phyloP scores from a whole-genome alignment of 2,329 filamentous ascomycete species.

The Lachnellula suecica region DNA sequence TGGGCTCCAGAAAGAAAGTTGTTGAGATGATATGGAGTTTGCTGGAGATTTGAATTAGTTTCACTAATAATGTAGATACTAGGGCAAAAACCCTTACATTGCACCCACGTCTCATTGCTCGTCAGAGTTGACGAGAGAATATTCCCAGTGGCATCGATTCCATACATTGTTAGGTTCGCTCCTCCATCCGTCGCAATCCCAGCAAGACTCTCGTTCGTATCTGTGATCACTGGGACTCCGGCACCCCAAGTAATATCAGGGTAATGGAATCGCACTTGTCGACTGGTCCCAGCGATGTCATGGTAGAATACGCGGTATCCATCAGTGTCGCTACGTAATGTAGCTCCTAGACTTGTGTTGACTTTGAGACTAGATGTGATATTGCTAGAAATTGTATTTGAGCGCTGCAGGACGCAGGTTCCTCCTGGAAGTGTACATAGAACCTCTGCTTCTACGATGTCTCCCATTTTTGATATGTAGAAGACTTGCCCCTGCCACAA shows the following conservation, averaged over 20 bases:
- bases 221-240: neutral
- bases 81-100: too few relatives aligned
- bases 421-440: neutral
- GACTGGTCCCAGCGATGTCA: neutral
- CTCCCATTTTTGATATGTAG: neutral
- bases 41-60: neutral
- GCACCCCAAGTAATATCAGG: constrained; percentile 1
- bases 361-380: neutral
- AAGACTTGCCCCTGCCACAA: neutral
- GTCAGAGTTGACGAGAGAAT: neutral
- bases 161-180: neutral
- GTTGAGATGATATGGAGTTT: neutral
- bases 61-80: too few relatives aligned
- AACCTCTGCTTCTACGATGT: neutral
- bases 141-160: neutral
- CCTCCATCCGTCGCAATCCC: neutral
- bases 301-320: constrained; percentile 2
- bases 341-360: neutral
- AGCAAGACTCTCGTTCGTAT: neutral
- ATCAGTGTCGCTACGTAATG: neutral
- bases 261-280: neutral
- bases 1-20: neutral
- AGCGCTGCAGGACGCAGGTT: neutral
- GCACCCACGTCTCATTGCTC: neutral
- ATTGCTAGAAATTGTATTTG: neutral